Percentiles rank a stretch among this genome's conserved stretches.
Evolutionary conservation across 176 grass and related monocot species (phyloP).

Genomic region (Cenchrus fungigraminus): DNA sequence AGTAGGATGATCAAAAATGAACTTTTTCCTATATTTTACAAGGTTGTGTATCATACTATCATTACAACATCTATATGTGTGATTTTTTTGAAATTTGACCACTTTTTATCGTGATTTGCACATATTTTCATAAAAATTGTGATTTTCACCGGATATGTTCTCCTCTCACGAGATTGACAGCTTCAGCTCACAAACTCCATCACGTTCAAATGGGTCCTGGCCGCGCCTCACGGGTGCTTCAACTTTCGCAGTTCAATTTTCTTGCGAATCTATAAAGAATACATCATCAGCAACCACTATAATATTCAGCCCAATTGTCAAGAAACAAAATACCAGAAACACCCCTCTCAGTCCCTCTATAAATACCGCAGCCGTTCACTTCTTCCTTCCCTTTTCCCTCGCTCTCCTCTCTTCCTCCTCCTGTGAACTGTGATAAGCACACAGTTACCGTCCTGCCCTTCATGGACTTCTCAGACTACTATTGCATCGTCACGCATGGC

Average conservation of each 20-base stretch:
- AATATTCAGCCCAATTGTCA: background rate
- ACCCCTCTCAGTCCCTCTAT: conserved; percentile 37
- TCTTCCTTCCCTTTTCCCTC: conserved; percentile 70
- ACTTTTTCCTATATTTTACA: no score
- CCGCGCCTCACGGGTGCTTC: no score
- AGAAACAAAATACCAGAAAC: background rate
- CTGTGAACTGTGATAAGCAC: background rate
- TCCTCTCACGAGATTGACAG: no score
- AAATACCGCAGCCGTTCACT: conserved; percentile 58
- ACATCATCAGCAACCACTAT: background rate
- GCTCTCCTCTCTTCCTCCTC: background rate
- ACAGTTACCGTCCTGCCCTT: conserved; percentile 8
- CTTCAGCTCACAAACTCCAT: no score
- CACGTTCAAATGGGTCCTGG: no score
- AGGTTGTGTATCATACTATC: no score
- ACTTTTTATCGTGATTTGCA: no score
- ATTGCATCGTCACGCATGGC: background rate
- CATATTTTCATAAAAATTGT: no score
- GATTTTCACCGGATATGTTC: no score
- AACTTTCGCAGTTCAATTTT: background rate
- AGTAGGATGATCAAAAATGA: no score
- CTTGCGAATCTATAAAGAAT: background rate
- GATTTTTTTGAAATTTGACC: no score
- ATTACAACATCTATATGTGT: no score
- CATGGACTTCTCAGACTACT: background rate